phyloP scores from a whole-genome alignment of 345 rosid genomes.

The Balakata baccata region DNA sequence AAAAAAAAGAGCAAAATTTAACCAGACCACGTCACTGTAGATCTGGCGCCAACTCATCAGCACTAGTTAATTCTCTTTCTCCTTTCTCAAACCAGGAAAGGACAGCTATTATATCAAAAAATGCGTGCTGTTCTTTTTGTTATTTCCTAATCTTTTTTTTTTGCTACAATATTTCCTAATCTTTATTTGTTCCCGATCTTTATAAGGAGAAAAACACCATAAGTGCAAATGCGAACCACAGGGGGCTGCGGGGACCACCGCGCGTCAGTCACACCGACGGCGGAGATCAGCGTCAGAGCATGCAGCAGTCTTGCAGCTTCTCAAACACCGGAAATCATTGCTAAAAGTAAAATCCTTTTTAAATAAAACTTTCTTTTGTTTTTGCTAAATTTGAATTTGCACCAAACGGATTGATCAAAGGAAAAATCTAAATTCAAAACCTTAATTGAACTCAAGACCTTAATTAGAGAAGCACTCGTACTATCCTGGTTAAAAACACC shows the following conservation, averaged over 20 bases:
- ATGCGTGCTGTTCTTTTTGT: conserved; percentile 43
- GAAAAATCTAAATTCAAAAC: too few relatives aligned
- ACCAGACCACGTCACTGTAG: conserved; percentile 3
- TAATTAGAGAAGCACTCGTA: too few relatives aligned
- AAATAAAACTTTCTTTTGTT: background rate
- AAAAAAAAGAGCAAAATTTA: too few relatives aligned
- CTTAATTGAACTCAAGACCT: too few relatives aligned
- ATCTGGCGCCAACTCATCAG: conserved; percentile 51
- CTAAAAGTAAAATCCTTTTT: background rate
- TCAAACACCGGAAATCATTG: background rate
- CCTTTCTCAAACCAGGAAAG: conserved; percentile 28
- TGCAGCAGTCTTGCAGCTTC: background rate
- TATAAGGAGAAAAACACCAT: background rate
- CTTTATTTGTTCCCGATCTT: too few relatives aligned
- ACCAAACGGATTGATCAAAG: too few relatives aligned
- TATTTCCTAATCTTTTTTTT: conserved; percentile 28
- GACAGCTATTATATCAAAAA: conserved; percentile 39
- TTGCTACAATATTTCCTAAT: too few relatives aligned
- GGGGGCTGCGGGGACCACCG: conserved; percentile 12
- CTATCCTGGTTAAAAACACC: background rate
- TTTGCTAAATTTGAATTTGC: too few relatives aligned
- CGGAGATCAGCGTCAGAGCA: conserved; percentile 8
- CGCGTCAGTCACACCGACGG: conserved; percentile 6
- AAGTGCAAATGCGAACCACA: background rate
- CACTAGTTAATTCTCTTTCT: conserved; percentile 12